Evolutionary conservation across 2,329 filamentous ascomycete species (phyloP).

Genomic region (Lasiodiplodia citricola): DNA sequence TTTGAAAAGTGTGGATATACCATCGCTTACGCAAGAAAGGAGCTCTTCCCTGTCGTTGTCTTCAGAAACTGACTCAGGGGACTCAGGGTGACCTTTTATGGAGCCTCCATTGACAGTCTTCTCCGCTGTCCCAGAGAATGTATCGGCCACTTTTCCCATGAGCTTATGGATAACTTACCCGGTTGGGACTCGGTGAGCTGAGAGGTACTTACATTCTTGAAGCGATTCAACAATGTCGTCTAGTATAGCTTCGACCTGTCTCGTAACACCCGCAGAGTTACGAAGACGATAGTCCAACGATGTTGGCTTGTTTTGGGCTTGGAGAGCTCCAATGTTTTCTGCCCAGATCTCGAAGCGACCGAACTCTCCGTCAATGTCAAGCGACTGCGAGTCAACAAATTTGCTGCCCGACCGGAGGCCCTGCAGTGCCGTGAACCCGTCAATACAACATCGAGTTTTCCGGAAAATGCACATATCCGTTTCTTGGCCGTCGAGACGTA

Average conservation of each 20-base stretch:
- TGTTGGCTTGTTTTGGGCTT: not conserved
- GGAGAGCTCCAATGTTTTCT: not conserved
- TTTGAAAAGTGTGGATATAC: not conserved
- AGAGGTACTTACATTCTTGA: not conserved
- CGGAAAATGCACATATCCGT: no score
- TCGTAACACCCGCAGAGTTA: not conserved
- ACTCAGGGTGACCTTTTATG: fast-evolving
- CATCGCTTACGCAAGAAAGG: not conserved
- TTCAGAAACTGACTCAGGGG: not conserved
- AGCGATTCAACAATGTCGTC: not conserved
- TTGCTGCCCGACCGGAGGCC: no score
- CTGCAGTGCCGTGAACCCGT: no score
- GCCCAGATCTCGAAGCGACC: not conserved
- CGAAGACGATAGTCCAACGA: not conserved
- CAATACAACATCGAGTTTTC: no score
- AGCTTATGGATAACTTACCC: no score
- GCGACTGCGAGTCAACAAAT: no score
- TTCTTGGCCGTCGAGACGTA: no score
- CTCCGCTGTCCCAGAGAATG: not conserved
- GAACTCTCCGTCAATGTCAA: not conserved
- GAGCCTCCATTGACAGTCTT: fast-evolving
- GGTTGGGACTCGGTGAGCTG: not conserved
- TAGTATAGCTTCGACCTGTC: not conserved
- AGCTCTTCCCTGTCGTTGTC: not conserved
- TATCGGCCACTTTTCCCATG: not conserved